These are phyloP conservation scores for Ceratobasidium sp. DNA, from an alignment of 1,284 basidiomycete genomes.

Conservation along the genomic window DNA sequence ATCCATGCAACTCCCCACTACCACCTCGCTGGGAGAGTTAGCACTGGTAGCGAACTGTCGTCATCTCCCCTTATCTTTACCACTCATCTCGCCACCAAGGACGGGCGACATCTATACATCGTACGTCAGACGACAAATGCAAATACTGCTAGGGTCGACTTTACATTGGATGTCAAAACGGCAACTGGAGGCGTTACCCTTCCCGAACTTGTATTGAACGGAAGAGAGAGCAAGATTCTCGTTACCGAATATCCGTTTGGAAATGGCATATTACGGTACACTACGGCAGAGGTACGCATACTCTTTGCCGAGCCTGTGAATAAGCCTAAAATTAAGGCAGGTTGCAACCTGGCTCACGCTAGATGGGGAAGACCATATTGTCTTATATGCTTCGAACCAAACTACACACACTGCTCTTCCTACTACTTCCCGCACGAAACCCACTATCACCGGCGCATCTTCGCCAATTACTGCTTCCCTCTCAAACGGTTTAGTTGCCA, in stretches of 20 bases:
- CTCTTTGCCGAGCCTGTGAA: background rate
- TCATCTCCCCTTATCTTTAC: slow-evolving; percentile 56
- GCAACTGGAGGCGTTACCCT: background rate
- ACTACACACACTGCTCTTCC: slow-evolving; percentile 58
- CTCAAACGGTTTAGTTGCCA: slow-evolving; percentile 52
- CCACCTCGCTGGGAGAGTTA: slow-evolving; percentile 40
- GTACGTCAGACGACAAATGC: slow-evolving; percentile 24
- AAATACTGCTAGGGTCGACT: slow-evolving; percentile 17
- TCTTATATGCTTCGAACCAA: slow-evolving; percentile 61
- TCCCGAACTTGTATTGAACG: background rate
- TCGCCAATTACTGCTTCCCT: slow-evolving; percentile 47
- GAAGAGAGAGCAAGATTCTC: slow-evolving; percentile 34
- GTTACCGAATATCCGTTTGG: slow-evolving; percentile 43
- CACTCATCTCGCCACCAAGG: slow-evolving; percentile 59
- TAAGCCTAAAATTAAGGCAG: slow-evolving; percentile 48
- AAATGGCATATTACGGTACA: slow-evolving; percentile 20
- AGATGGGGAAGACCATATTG: slow-evolving; percentile 58
- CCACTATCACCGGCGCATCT: slow-evolving; percentile 43
- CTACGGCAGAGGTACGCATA: slow-evolving; percentile 35
- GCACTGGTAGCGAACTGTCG: slow-evolving; percentile 16
- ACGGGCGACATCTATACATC: slow-evolving; percentile 46
- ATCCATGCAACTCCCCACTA: slow-evolving; percentile 48
- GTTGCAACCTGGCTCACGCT: slow-evolving; percentile 60
- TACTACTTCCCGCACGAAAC: slow-evolving; percentile 45
- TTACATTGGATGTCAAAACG: slow-evolving; percentile 15